Evolutionary conservation across 495 filamentous ascomycete genomes (phyloP).

Genomic region (Oleoguttula mirabilis): DNA sequence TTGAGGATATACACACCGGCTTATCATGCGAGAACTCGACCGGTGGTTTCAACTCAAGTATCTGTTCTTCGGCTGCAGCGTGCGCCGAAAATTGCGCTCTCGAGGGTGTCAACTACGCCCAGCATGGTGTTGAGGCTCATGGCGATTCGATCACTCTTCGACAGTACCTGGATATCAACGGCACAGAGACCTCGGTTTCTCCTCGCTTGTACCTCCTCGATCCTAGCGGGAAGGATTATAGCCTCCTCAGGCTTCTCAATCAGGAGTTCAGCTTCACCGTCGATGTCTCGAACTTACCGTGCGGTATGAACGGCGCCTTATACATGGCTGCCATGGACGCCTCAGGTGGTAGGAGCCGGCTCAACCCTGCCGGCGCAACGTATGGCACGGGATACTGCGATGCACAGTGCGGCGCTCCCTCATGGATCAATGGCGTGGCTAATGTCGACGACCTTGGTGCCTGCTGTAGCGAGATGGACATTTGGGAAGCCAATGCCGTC

Average conservation of each 20-base stretch:
- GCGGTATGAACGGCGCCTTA: constrained; percentile 58
- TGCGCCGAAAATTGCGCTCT: constrained; percentile 25
- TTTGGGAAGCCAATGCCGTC: constrained; percentile 55
- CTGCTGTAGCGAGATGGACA: constrained; percentile 56
- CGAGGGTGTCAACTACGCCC: constrained; percentile 26
- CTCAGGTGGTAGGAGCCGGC: constrained; percentile 44
- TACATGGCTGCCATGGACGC: constrained; percentile 57
- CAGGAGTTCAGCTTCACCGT: constrained; percentile 60
- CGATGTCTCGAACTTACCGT: constrained; percentile 51
- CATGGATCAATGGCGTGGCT: constrained; percentile 32
- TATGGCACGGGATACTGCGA: constrained; percentile 74
- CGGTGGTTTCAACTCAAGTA: constrained; percentile 14
- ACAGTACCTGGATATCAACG: constrained; percentile 19
- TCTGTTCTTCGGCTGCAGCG: constrained; percentile 18
- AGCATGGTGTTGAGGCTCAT: constrained; percentile 23
- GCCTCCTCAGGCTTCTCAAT: constrained; percentile 46
- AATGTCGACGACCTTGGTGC: constrained; percentile 61
- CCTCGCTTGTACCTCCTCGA: constrained; percentile 31
- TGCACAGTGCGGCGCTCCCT: constrained; percentile 53
- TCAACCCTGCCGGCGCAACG: constrained; percentile 55
- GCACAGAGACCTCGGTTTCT: constrained; percentile 18
- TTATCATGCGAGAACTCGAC: constrained; percentile 20
- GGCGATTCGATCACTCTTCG: constrained; percentile 20
- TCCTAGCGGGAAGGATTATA: constrained; percentile 34
- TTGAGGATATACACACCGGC: constrained; percentile 21